Conservation (phyloP, 148 eudicot genomes). For the Persicaria maculosa region DNA sequence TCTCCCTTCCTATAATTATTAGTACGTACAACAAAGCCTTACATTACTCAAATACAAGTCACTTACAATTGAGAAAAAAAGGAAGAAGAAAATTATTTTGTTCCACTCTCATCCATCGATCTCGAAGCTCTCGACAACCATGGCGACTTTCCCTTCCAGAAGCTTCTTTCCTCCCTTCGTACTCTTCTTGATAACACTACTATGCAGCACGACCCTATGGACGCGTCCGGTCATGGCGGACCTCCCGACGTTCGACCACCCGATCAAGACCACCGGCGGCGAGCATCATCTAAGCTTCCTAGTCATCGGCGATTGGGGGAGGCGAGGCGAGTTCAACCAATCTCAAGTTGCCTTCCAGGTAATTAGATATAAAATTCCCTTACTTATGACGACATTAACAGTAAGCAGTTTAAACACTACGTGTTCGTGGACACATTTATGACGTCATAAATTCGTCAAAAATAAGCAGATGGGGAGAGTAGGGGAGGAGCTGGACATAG, state of each 20-base stretch:
- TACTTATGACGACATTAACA: too few relatives aligned
- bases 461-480: slow-evolving; percentile 57
- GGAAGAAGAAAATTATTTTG: too few relatives aligned
- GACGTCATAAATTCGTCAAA: too few relatives aligned
- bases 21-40: too few relatives aligned
- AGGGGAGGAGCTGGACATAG: slow-evolving; percentile 49
- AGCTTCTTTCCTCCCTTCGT: not conserved
- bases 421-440: not conserved
- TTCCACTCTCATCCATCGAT: too few relatives aligned
- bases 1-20: too few relatives aligned
- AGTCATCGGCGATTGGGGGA: slow-evolving; percentile 86
- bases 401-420: too few relatives aligned
- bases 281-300: slow-evolving; percentile 30
- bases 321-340: slow-evolving; percentile 60
- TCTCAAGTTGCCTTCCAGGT: slow-evolving; percentile 70
- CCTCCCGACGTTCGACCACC: slow-evolving; percentile 4
- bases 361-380: not conserved
- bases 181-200: not conserved
- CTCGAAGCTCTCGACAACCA: not conserved
- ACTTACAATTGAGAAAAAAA: too few relatives aligned
- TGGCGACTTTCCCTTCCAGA: not conserved
- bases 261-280: not conserved
- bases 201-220: not conserved
- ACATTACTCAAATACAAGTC: too few relatives aligned
- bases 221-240: not conserved